These are phyloP conservation scores for Hymenoscyphus infarciens DNA, from an alignment of 2,329 filamentous ascomycete species.

Conservation along the genomic window DNA sequence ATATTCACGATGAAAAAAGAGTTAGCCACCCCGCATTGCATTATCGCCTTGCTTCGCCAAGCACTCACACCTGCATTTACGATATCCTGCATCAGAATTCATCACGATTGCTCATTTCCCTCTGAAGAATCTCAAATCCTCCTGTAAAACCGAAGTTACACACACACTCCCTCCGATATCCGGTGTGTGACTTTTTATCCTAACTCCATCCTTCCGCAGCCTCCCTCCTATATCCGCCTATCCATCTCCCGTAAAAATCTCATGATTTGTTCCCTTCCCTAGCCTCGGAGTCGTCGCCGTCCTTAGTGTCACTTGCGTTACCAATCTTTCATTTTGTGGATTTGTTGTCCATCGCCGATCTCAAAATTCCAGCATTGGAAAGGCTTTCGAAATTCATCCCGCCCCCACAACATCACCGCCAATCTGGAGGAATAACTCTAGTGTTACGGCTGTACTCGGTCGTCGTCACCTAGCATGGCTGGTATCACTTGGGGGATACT, in stretches of 20 bases:
- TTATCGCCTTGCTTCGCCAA: slow-evolving; percentile 1
- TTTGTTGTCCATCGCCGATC: background rate
- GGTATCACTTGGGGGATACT: background rate
- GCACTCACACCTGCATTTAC: slow-evolving; percentile 4
- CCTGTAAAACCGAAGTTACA: background rate
- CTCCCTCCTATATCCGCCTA: background rate
- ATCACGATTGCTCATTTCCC: background rate
- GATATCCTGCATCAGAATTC: background rate
- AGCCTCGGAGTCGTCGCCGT: background rate
- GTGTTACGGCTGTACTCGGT: background rate
- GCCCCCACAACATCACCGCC: too few relatives aligned
- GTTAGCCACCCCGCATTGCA: slow-evolving; percentile 9
- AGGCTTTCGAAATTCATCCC: background rate
- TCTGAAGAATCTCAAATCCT: background rate
- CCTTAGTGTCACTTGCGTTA: background rate
- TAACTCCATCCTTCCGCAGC: background rate
- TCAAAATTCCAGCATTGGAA: background rate
- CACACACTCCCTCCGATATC: background rate
- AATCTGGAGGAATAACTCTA: background rate
- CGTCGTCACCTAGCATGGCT: background rate
- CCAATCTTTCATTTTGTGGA: background rate
- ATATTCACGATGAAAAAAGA: background rate
- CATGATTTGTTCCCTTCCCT: background rate
- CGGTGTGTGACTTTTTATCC: background rate
- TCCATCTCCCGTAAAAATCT: background rate